Conservation (phyloP, 257 asterid genomes). For the Fraxinus pennsylvanica region DNA sequence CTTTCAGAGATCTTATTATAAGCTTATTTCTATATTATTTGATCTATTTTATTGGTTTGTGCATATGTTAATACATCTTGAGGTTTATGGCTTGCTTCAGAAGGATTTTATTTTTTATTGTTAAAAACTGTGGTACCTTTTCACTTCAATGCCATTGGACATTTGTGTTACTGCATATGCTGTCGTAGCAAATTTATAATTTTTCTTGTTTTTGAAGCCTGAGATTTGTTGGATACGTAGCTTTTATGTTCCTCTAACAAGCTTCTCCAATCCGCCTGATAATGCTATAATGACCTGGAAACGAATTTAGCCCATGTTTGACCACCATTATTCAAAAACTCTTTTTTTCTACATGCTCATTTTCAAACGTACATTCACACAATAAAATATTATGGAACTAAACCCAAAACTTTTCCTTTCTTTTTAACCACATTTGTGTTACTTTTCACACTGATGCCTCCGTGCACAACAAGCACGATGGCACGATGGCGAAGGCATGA, state of each 20-base stretch:
- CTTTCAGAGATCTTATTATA: neutral
- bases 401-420: too few species aligned
- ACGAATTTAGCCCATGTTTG: neutral
- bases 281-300: neutral
- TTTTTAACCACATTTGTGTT: too few species aligned
- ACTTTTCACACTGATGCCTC: too few species aligned
- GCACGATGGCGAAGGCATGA: too few species aligned
- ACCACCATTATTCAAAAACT: too few species aligned
- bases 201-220: neutral
- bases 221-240: neutral
- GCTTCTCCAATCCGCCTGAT: neutral
- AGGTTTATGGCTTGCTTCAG: neutral
- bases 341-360: too few species aligned
- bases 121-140: neutral
- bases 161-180: neutral
- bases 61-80: neutral
- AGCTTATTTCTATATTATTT: neutral
- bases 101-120: neutral
- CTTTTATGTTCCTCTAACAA: neutral
- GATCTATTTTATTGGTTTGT: neutral
- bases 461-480: too few species aligned
- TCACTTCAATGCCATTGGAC: neutral
- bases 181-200: neutral
- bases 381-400: too few species aligned
- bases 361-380: too few species aligned